Base-by-base conservation (phyloP, 2,329 filamentous ascomycete species). In the Fusarium devonianum region DNA sequence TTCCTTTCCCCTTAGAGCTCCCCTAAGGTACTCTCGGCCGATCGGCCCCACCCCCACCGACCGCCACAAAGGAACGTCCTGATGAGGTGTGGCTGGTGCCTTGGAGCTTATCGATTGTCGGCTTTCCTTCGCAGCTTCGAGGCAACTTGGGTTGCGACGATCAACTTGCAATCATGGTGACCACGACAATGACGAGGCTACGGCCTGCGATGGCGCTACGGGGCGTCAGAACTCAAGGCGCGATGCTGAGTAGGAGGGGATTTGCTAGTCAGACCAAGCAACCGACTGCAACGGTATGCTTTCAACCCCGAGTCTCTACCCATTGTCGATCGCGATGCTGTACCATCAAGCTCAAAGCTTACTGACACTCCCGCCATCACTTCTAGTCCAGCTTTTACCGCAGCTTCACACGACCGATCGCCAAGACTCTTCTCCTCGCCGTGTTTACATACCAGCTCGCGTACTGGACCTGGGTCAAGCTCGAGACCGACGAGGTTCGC, bases 401-500 rank as follows among this genome's bases (percentile, higher is more conserved):
- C 67, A 84, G 83, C 11, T 92, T 91, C 67, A 84, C 85, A 28
- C 80, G 87, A 2, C 89, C 90, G 3, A 77, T 93, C 34, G 80
- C 83, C 42, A 93, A 92, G 73, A 85, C 85, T 43, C 82, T 90
- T 58, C 78, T 93, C 26, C 80, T 88, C 66, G 88, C 90, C 43
- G 81, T 92, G 45, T 85, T 90, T 66, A 88, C 86, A 2, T 94
- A 93, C 70, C 90, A 94, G 72, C 64, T 89, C n/a, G 72, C 81
- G 11, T 93, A 92, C 73, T 90, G 83, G 75, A 75, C 74, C 11
- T 94, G 90, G 90, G 69, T 83, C 26, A 89, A 87, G 71, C 77
- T 93, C 39, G 89, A 92, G 70, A 81, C 82, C 23, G 79, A 89
- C 43, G 90, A 94, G 73, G 76, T 82, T 47, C 84, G 81, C 65